phyloP scores from a whole-genome alignment of 1,284 basidiomycete genomes.

The Microbotryomycetes sp. region DNA sequence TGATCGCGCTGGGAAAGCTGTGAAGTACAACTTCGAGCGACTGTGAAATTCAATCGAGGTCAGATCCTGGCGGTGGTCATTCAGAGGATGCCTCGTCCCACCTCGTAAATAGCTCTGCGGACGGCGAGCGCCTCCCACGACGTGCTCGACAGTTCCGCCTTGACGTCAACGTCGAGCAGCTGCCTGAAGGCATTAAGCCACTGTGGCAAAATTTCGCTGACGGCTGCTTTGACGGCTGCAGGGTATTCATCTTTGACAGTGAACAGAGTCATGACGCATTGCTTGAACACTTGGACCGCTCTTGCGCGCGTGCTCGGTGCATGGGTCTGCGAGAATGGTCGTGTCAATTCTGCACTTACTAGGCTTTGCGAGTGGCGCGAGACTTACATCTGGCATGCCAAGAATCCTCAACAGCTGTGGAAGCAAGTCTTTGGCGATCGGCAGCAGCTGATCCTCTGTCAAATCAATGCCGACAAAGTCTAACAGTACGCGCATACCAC shows the following conservation, averaged over 20 bases:
- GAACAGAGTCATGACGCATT: conserved; percentile 80
- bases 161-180: conserved; percentile 51
- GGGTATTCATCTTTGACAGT: conserved; percentile 93
- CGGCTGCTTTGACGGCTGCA: conserved; percentile 73
- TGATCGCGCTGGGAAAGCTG: conserved; percentile 49
- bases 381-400: conserved; percentile 60
- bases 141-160: conserved; percentile 7
- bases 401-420: conserved; percentile 79
- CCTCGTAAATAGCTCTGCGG: conserved; percentile 26
- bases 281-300: conserved; percentile 79
- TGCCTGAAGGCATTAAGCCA: conserved; percentile 83
- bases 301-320: conserved; percentile 71
- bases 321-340: conserved; percentile 52
- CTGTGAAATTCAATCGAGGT: conserved; percentile 50
- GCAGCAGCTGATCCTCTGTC: conserved; percentile 84
- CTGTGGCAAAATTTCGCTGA: conserved; percentile 68
- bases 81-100: background rate
- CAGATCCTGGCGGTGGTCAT: conserved; percentile 62
- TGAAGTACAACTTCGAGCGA: conserved; percentile 23
- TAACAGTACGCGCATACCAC: conserved; percentile 87
- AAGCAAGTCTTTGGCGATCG: conserved; percentile 72
- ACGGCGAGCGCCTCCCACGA: conserved; percentile 72
- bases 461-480: conserved; percentile 81
- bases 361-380: background rate
- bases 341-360: background rate